Conservation (phyloP, 2,329 filamentous ascomycete genomes). For the Fusarium palustre region DNA sequence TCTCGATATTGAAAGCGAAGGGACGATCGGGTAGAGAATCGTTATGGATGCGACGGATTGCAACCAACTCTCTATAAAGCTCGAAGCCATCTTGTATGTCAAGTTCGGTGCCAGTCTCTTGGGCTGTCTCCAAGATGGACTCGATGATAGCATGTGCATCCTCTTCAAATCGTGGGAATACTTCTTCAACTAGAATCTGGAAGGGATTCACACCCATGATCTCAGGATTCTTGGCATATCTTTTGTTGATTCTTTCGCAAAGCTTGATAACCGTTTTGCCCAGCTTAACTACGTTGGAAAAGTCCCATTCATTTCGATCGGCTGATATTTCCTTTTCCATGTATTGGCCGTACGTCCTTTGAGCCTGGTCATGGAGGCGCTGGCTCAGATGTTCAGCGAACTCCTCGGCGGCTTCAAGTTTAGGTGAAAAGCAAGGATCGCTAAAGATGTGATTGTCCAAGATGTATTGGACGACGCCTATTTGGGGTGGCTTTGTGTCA, state of each 20-base stretch:
- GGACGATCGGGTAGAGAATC: conserved; percentile 77
- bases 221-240: conserved; percentile 87
- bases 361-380: conserved; percentile 78
- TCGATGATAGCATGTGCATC: conserved; percentile 88
- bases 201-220: conserved; percentile 79
- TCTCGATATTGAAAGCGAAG: conserved; percentile 91
- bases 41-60: conserved; percentile 83
- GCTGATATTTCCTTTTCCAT: conserved; percentile 84
- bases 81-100: conserved; percentile 94
- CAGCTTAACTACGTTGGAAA: conserved; percentile 88
- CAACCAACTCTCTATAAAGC: conserved; percentile 87
- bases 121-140: conserved; percentile 79
- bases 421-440: conserved; percentile 80
- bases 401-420: conserved; percentile 75
- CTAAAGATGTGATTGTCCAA: conserved; percentile 84
- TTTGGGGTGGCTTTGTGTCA: conserved; percentile 84
- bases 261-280: conserved; percentile 87
- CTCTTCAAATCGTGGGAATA: conserved; percentile 89
- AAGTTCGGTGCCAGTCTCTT: conserved; percentile 78
- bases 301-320: conserved; percentile 86
- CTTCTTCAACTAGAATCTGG: conserved; percentile 81
- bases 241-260: conserved; percentile 89
- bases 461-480: conserved; percentile 82
- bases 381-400: conserved; percentile 80
- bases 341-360: conserved; percentile 81